phyloP scores from a whole-genome alignment of 2,329 filamentous ascomycete genomes.

The Aspergillus sergii region DNA sequence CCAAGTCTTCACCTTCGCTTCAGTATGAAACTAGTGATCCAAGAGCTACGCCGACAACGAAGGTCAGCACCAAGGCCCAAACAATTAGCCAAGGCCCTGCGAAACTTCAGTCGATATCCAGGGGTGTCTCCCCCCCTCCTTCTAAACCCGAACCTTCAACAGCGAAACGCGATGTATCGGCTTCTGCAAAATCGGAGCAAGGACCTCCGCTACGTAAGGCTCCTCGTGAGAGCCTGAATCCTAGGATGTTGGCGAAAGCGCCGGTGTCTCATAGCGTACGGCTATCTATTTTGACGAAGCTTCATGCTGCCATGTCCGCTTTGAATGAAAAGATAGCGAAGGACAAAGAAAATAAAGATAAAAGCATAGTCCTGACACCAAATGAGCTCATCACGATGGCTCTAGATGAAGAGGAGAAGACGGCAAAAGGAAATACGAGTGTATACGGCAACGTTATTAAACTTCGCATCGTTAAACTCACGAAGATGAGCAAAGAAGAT shows the following conservation, averaged over 20 bases:
- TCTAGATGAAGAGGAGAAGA: slow-evolving; percentile 71
- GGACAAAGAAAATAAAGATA: slow-evolving; percentile 34
- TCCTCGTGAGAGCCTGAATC: slow-evolving; percentile 48
- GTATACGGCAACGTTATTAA: slow-evolving; percentile 87
- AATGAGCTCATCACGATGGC: slow-evolving; percentile 51
- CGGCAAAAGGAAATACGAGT: slow-evolving; percentile 65
- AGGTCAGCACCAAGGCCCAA: slow-evolving; percentile 16
- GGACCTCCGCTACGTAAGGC: slow-evolving; percentile 32
- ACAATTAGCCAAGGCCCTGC: slow-evolving; percentile 15
- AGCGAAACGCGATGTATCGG: slow-evolving; percentile 6
- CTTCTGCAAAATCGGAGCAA: slow-evolving; percentile 6
- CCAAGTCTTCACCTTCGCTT: not conserved
- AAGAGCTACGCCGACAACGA: not conserved
- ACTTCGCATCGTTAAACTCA: slow-evolving; percentile 73
- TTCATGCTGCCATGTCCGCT: slow-evolving; percentile 46
- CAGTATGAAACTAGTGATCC: not conserved
- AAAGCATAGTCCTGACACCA: slow-evolving; percentile 39
- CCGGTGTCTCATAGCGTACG: slow-evolving; percentile 47
- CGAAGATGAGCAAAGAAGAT: slow-evolving; percentile 70
- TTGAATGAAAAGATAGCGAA: slow-evolving; percentile 43
- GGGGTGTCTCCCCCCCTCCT: slow-evolving; percentile 35
- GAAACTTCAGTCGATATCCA: slow-evolving; percentile 26
- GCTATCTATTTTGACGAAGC: slow-evolving; percentile 45
- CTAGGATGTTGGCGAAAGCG: slow-evolving; percentile 47
- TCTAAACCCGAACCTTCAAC: slow-evolving; percentile 12